These are phyloP conservation scores for Musa balbisiana DNA, from an alignment of 202 grass and related monocot species.

Conservation along the genomic window DNA sequence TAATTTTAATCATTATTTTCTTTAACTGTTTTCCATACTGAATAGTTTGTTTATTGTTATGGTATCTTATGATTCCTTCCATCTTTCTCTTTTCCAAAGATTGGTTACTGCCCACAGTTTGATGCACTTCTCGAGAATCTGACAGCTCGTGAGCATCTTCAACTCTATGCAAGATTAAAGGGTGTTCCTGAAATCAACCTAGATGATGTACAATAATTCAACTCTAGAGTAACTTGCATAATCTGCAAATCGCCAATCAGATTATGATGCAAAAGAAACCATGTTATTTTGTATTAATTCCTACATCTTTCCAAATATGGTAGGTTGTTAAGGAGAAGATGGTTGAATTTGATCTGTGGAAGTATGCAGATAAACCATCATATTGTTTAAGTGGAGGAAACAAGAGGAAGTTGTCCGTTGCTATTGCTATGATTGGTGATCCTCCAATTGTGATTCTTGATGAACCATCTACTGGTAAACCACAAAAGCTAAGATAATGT, in stretches of 20 bases:
- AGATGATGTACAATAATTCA: conserved; percentile 29
- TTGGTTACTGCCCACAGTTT: conserved; percentile 48
- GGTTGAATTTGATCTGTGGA: conserved; percentile 39
- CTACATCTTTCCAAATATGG: background rate
- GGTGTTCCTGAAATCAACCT: conserved; percentile 36
- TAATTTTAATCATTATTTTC: conserved; percentile 17
- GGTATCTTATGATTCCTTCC: conserved; percentile 2
- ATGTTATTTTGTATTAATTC: background rate
- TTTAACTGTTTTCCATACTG: conserved; percentile 6
- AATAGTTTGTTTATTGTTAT: conserved; percentile 5
- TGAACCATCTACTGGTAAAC: conserved; percentile 43
- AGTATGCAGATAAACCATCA: conserved; percentile 42
- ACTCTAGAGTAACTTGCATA: conserved; percentile 6
- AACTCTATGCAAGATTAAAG: conserved; percentile 45
- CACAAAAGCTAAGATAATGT: background rate
- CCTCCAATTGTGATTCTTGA: conserved; percentile 49
- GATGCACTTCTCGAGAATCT: conserved; percentile 44
- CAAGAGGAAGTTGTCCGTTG: conserved; percentile 47
- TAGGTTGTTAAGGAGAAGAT: conserved; percentile 43
- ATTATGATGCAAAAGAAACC: background rate
- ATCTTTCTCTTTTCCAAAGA: conserved; percentile 27
- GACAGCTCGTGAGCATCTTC: conserved; percentile 44
- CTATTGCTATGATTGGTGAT: conserved; percentile 48
- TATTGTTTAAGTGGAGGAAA: conserved; percentile 45
- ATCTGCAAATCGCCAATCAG: conserved; percentile 3